Evolutionary conservation across 257 asterid genomes (phyloP).

Genomic region (Forsythia suspensa): DNA sequence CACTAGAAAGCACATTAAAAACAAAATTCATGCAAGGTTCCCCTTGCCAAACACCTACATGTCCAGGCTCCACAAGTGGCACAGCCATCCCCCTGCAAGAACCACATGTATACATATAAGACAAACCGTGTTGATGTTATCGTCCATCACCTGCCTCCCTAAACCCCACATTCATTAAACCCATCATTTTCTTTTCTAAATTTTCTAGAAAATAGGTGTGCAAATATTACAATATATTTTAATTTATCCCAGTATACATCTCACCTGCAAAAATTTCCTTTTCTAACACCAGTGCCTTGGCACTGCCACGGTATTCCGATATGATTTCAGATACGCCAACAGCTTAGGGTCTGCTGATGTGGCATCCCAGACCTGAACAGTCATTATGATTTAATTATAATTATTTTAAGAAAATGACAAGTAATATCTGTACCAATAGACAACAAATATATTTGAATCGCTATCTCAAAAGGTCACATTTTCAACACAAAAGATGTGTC

Average conservation of each 20-base stretch:
- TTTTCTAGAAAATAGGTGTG: conserved; percentile 17
- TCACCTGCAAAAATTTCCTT: conserved; percentile 92
- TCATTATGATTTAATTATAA: conserved; percentile 8
- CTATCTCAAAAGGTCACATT: neutral
- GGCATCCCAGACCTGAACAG: conserved; percentile 92
- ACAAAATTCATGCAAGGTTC: conserved; percentile 60
- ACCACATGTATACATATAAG: conserved; percentile 86
- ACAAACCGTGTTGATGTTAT: conserved; percentile 72
- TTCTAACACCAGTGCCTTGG: conserved; percentile 99
- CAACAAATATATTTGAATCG: neutral
- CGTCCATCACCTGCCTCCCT: conserved; percentile 60
- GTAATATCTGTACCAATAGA: neutral
- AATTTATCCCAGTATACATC: conserved; percentile 24
- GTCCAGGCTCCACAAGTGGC: conserved; percentile 91
- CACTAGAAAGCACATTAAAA: conserved; percentile 39
- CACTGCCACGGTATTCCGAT: conserved; percentile 90
- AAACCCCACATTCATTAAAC: conserved; percentile 38
- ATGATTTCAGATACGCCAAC: conserved; percentile 84
- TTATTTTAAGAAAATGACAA: neutral
- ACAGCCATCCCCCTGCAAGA: conserved; percentile 98
- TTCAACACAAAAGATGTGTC: neutral
- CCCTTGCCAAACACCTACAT: conserved; percentile 96
- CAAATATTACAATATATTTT: conserved; percentile 15
- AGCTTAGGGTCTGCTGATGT: conserved; percentile 89
- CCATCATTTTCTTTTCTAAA: conserved; percentile 23